These are phyloP conservation scores for Aquilaria agallochum DNA, from an alignment of 441 rosid species.

Conservation along the genomic window DNA sequence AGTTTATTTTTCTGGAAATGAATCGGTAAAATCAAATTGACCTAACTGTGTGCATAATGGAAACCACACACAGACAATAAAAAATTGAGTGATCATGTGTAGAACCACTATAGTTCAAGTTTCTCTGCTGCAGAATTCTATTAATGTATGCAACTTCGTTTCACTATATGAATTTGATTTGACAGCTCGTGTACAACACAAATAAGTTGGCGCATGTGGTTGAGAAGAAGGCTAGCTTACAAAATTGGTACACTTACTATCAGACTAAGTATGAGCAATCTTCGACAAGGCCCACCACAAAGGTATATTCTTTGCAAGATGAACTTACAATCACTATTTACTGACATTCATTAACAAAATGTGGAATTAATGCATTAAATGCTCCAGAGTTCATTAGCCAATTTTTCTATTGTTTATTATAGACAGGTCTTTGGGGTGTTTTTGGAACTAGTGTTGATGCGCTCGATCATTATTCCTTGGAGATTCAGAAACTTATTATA, in stretches of 20 bases:
- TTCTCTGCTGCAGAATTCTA: too few species aligned
- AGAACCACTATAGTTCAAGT: too few species aligned
- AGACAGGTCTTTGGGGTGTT: slow-evolving; percentile 85
- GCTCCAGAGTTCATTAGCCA: slow-evolving; percentile 7
- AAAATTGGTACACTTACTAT: slow-evolving; percentile 76
- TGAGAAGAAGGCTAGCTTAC: slow-evolving; percentile 53
- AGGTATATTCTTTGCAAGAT: slow-evolving; percentile 47
- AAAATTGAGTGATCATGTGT: too few species aligned
- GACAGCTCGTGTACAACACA: slow-evolving; percentile 76
- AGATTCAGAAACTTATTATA: slow-evolving; percentile 46
- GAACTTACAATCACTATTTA: neutral
- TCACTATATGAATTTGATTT: slow-evolving; percentile 3
- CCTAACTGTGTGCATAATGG: too few species aligned
- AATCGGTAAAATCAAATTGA: too few species aligned
- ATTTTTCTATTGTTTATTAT: slow-evolving; percentile 10
- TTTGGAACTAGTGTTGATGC: slow-evolving; percentile 82
- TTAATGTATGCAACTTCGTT: too few species aligned
- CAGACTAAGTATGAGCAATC: slow-evolving; percentile 65
- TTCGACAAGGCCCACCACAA: slow-evolving; percentile 53
- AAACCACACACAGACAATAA: too few species aligned
- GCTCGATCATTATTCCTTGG: slow-evolving; percentile 56
- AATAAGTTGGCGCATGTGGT: slow-evolving; percentile 75
- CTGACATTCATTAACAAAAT: slow-evolving; percentile 1
- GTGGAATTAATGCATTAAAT: neutral
- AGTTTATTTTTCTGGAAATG: too few species aligned